A percentile compares a stretch with the other conserved stretches of the same genome.
These are phyloP conservation scores for Paramecium caudatum DNA, from an alignment of 73 alveolate genomes.

Conservation along the genomic window DNA sequence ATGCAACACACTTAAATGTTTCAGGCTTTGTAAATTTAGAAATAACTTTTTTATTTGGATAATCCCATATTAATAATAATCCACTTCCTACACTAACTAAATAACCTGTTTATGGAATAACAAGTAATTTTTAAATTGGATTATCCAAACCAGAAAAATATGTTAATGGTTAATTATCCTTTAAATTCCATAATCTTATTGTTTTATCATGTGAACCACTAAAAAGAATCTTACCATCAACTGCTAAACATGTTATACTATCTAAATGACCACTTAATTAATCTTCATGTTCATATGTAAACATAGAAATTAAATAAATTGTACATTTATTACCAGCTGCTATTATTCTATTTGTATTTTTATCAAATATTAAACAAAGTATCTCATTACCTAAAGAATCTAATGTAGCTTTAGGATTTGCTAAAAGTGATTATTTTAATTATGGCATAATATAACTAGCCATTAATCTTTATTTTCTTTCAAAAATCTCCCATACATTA, in stretches of 20 bases:
- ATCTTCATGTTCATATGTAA: conserved; percentile 80
- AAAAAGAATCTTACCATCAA: conserved; percentile 86
- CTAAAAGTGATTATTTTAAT: conserved; percentile 72
- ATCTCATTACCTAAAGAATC: conserved; percentile 82
- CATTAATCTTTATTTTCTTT: conserved; percentile 80
- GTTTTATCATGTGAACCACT: conserved; percentile 92
- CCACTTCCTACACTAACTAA: conserved; percentile 84
- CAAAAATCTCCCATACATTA: conserved; percentile 93
- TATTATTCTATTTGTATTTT: conserved; percentile 78
- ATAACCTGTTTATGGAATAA: conserved; percentile 87
- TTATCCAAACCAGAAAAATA: conserved; percentile 82
- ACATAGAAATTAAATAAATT: conserved; percentile 82
- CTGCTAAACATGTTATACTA: conserved; percentile 87
- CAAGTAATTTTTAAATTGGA: conserved; percentile 78
- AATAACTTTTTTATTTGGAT: conserved; percentile 67
- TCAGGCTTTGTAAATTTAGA: conserved; percentile 81
- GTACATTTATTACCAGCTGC: conserved; percentile 87
- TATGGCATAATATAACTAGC: conserved; percentile 85
- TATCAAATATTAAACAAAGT: conserved; percentile 86
- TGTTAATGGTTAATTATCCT: conserved; percentile 75
- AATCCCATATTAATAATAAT: conserved; percentile 84
- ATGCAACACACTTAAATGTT: conserved; percentile 87
- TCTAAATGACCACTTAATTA: conserved; percentile 83
- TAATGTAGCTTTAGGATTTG: conserved; percentile 25
- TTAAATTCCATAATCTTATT: conserved; percentile 90